Conservation (phyloP, 164 flowering plant species). For the Chimonanthus praecox region DNA sequence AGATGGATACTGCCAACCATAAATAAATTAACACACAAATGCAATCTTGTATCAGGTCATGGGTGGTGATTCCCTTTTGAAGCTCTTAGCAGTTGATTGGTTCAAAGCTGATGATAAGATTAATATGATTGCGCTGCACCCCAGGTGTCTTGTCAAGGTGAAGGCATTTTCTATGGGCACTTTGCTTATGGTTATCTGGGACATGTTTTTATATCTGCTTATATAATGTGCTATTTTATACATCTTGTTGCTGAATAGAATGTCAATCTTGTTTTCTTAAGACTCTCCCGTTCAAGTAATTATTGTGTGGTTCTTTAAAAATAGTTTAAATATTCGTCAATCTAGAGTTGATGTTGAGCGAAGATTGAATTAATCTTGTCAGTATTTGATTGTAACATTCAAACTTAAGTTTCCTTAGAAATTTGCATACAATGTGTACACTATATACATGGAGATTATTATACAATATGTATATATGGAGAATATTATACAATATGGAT, state of each 20-base stretch:
- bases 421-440: no score
- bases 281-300: neutral
- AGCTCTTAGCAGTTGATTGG: slow-evolving; percentile 95
- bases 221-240: neutral
- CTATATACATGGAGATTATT: no score
- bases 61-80: slow-evolving; percentile 90
- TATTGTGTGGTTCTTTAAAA: neutral
- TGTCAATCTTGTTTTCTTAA: neutral
- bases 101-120: slow-evolving; percentile 53
- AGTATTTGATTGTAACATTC: no score
- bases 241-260: neutral
- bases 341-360: no score
- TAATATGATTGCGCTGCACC: slow-evolving; percentile 62
- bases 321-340: neutral
- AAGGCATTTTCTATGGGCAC: neutral
- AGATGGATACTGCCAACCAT: neutral
- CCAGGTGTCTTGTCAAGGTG: slow-evolving; percentile 84
- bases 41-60: slow-evolving; percentile 38
- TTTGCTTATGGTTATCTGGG: neutral
- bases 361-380: no score
- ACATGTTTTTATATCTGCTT: neutral
- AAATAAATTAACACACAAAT: neutral
- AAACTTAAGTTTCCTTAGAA: no score
- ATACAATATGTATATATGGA: no score
- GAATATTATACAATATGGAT: no score